Base-by-base conservation (phyloP, 768 basidiomycete genomes). In the Dendrothele bispora region DNA sequence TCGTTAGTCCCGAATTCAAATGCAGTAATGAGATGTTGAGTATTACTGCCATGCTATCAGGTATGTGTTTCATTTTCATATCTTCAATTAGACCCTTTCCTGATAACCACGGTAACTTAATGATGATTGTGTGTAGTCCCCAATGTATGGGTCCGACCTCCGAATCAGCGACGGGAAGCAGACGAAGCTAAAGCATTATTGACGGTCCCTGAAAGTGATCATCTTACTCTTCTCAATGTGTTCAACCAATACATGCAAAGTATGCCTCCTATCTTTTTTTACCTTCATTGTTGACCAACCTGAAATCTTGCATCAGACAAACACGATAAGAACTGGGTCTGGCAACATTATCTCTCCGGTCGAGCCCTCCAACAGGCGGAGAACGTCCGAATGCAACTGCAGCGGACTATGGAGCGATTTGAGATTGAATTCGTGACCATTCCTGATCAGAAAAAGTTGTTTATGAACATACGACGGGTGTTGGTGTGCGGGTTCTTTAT, bases 21-120 rank as follows among this genome's bases (percentile, higher is more conserved):
- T 98, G 95, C 70, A 94, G 91, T 51, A 94, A 97, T 58, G 97
- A 98, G 63, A 89, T 98, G 39, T 66, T 99, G 46, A 93, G 90
- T 1, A 91, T 99, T 50, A 92, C 91, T 4, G 89, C 97, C 0
- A 98, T 98, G 95, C 74, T 99, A 55, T 97, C 94, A 17, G 87
- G 91, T 91, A 55, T 8, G 79, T 64, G 4, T 30, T n/a, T 17
- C 15, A 2, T 35, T 2, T 11, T 25, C 11, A 28, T 48, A 48
- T 43, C 34, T 2, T 27, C n/a, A n/a, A n/a, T n/a, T n/a, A n/a
- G n/a, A n/a, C n/a, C n/a, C n/a, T n/a, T n/a, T n/a, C n/a, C n/a
- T n/a, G n/a, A n/a, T n/a, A n/a, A n/a, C n/a, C n/a, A n/a, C n/a
- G n/a, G n/a, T n/a, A n/a, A n/a, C 25, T 27, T n/a, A 21, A 5